Evolutionary conservation across 1,284 basidiomycete species (phyloP), one percentile per base, ranked within the genome.

Genomic region (Pascua guehoae): DNA sequence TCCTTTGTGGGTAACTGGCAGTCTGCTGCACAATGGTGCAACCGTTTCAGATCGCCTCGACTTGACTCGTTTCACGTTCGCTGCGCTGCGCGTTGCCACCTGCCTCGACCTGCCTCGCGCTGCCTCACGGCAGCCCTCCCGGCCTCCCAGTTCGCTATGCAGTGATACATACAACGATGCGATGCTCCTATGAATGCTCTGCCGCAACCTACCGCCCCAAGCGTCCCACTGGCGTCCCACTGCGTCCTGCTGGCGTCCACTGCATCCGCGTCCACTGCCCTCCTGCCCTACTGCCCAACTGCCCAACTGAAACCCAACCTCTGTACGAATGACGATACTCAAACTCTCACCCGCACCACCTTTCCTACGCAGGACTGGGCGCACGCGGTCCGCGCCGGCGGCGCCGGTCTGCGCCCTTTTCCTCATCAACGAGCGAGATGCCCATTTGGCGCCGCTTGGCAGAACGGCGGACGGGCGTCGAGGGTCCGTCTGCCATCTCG

Each of bases 381-480:
- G 47, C 38, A 17, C 47, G 39, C 11, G 47, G 47, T n/a, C 47
- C 46, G 15, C 46, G 47, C 38, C 47, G n/a, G 17, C 47, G 47
- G 15, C 47, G 38, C 4, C 17, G 40, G 3, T 51, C 32, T 12
- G n/a, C 45, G 24, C 51, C 51, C 47, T 52, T 40, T 18, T 49
- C 51, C 18, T 57, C 56, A n/a, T 24, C 43, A 8, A 10, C 44
- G 12, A 51, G 48, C 14, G 18, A 48, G 10, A 47, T 15, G 17
- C 49, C 45, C 44, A 53, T 41, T 36, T 39, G 45, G 45, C 58
- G 58, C 11, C 61, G 61, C 47, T 62, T 62, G 41, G 54, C 54
- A 11, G 54, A 49, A 4, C 60, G 53, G 12, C 18, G 17, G 12
- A 57, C 57, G 1, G 61, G 57, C 4, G 61, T 58, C 7, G 51